Evolutionary conservation across 768 basidiomycete genomes (phyloP).

Genomic region (Pluteus cervinus): DNA sequence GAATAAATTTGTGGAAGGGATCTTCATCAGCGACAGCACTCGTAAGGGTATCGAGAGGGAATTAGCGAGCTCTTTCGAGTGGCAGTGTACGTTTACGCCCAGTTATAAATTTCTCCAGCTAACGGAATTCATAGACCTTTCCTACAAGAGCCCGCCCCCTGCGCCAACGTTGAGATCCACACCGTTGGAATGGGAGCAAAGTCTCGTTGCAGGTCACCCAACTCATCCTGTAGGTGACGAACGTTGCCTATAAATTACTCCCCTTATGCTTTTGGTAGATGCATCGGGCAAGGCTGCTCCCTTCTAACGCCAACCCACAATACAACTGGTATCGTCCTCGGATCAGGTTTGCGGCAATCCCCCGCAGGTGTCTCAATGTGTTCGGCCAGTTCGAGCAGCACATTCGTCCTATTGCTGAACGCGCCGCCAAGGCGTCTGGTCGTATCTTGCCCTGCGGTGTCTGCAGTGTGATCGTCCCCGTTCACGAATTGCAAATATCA

Average conservation of each 20-base stretch:
- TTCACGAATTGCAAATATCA: constrained; percentile 47
- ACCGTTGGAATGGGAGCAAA: constrained; percentile 52
- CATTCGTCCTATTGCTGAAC: constrained; percentile 24
- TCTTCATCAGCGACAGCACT: constrained; percentile 25
- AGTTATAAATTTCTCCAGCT: not conserved
- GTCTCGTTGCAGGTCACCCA: constrained; percentile 52
- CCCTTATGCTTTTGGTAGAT: constrained; percentile 29
- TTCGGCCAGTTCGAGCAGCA: constrained; percentile 37
- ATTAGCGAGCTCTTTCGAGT: constrained; percentile 34
- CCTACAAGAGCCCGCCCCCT: constrained; percentile 31
- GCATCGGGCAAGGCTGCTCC: constrained; percentile 46
- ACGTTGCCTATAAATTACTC: not conserved
- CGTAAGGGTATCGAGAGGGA: constrained; percentile 32
- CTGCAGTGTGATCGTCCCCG: constrained; percentile 36
- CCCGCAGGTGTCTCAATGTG: constrained; percentile 28
- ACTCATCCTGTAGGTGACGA: constrained; percentile 43
- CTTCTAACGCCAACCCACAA: constrained; percentile 21
- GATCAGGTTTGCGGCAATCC: constrained; percentile 41
- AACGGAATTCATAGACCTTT: constrained; percentile 1
- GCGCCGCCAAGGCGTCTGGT: constrained; percentile 25
- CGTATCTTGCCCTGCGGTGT: constrained; percentile 17
- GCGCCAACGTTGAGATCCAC: constrained; percentile 36
- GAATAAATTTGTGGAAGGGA: constrained; percentile 34
- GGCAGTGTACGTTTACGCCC: constrained; percentile 31
- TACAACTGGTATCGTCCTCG: constrained; percentile 52